These are phyloP conservation scores for Xylaria sp. DNA, from an alignment of 2,329 filamentous ascomycete species.

Conservation along the genomic window DNA sequence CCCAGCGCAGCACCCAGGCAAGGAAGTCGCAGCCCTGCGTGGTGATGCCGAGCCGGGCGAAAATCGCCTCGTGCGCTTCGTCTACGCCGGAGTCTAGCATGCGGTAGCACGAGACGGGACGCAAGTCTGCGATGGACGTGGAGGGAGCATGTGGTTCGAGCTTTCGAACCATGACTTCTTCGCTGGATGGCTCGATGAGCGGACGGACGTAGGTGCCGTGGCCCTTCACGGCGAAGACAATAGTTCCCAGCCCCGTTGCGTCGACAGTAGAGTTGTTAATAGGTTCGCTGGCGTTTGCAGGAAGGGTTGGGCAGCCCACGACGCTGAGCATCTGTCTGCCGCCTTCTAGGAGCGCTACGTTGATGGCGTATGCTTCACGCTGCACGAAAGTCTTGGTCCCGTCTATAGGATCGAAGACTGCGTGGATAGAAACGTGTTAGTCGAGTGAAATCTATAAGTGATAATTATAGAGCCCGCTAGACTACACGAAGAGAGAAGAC, in stretches of 20 bases:
- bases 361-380: constrained; percentile 67
- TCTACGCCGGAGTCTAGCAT: constrained; percentile 61
- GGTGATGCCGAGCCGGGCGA: constrained; percentile 54
- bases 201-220: constrained; percentile 61
- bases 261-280: constrained; percentile 60
- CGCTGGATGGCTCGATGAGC: constrained; percentile 47
- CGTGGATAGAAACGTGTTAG: neutral
- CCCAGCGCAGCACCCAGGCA: constrained; percentile 69
- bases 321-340: constrained; percentile 62
- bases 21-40: constrained; percentile 65
- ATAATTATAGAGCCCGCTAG: neutral
- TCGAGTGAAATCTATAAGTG: neutral
- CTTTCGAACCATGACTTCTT: constrained; percentile 44
- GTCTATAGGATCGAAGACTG: constrained; percentile 69
- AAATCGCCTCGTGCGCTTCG: constrained; percentile 59
- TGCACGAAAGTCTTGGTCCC: constrained; percentile 68
- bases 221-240: constrained; percentile 62
- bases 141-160: constrained; percentile 50
- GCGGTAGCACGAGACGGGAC: constrained; percentile 61
- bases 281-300: constrained; percentile 53
- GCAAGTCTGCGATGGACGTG: constrained; percentile 48
- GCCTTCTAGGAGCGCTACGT: constrained; percentile 63
- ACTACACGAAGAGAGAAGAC: neutral
- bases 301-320: constrained; percentile 61
- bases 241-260: constrained; percentile 57